Evolutionary conservation across 805 yeast genomes (phyloP).

Genomic region (Lipomyces spencermartinsiae): DNA sequence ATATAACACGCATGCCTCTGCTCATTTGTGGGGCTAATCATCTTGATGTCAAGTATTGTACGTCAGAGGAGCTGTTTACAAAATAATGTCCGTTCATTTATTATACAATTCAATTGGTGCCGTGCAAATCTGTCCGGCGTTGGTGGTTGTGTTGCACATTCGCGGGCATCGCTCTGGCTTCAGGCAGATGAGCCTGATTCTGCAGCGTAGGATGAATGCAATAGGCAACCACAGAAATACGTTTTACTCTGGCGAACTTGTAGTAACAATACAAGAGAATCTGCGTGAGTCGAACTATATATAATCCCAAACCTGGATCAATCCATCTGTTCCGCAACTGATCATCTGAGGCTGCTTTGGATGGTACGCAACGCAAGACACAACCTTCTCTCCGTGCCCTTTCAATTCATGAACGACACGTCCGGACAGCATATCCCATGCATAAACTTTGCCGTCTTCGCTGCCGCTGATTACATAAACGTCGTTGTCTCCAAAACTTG

Average conservation of each 20-base stretch:
- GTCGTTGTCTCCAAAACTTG: constrained; percentile 40
- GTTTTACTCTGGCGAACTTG: no score
- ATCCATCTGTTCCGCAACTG: constrained; percentile 32
- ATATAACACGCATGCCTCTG: constrained; percentile 49
- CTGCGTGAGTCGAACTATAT: not conserved
- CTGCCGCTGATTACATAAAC: constrained; percentile 41
- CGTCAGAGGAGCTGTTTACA: not conserved
- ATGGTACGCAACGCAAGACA: constrained; percentile 32
- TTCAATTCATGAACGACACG: constrained; percentile 29
- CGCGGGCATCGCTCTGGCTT: no score
- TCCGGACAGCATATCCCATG: constrained; percentile 43
- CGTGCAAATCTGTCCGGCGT: no score
- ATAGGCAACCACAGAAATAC: no score
- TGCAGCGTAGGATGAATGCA: no score
- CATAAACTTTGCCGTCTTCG: constrained; percentile 42
- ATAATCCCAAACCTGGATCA: constrained; percentile 33
- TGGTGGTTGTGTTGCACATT: no score
- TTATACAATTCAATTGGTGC: no score
- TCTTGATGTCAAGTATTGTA: constrained; percentile 41
- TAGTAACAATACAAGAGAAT: no score
- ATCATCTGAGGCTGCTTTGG: constrained; percentile 34
- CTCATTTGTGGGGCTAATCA: constrained; percentile 26
- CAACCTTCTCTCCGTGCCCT: constrained; percentile 20
- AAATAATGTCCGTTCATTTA: not conserved
- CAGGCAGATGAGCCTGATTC: no score